Percentiles rank a stretch among this genome's conserved stretches.
Conservation (phyloP, 176 grass and related monocot species). For the Triticum turgidum region DNA sequence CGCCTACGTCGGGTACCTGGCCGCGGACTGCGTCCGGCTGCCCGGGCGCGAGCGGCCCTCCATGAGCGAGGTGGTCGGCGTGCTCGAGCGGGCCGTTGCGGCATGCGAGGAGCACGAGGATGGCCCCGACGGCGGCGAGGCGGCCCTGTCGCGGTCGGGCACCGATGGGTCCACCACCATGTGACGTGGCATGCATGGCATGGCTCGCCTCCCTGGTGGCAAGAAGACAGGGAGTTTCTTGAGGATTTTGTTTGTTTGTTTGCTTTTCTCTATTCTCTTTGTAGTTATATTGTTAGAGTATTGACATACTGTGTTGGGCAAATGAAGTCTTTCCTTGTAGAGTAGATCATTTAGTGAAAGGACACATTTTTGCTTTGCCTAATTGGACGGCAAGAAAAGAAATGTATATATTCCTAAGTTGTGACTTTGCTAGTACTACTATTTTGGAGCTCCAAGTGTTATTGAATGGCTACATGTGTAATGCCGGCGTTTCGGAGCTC, state of each 20-base stretch:
- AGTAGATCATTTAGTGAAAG: not conserved
- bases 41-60: constrained; percentile 58
- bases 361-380: not conserved
- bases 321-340: not conserved
- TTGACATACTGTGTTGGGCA: constrained; percentile 18
- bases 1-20: constrained; percentile 69
- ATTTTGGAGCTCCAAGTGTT: not conserved
- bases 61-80: constrained; percentile 84
- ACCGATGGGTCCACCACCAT: constrained; percentile 57
- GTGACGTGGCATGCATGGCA: constrained; percentile 35
- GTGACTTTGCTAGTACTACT: not conserved
- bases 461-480: not conserved
- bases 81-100: constrained; percentile 60
- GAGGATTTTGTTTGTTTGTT: not conserved
- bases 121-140: not conserved
- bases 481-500: too few species aligned
- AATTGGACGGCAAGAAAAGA: not conserved
- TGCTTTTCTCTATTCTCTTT: not conserved
- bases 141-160: constrained; percentile 50
- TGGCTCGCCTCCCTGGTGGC: not conserved
- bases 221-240: constrained; percentile 19
- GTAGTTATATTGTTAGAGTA: not conserved
- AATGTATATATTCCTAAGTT: constrained; percentile 5
- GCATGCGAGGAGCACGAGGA: constrained; percentile 45
- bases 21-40: constrained; percentile 64